Evolutionary conservation across 768 basidiomycete species (phyloP).

Genomic region (Leccinum rimulosum): DNA sequence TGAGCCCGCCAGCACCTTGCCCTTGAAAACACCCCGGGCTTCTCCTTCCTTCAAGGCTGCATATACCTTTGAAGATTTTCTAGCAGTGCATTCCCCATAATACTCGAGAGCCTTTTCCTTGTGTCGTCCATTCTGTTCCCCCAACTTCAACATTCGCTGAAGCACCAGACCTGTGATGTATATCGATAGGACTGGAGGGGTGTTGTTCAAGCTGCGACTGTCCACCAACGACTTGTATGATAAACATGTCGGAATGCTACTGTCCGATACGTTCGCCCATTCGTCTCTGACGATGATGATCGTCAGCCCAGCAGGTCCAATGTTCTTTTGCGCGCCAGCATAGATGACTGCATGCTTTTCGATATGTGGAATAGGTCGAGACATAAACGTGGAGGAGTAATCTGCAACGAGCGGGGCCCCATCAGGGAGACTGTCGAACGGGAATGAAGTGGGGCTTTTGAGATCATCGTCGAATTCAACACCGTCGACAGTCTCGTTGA

Average conservation of each 20-base stretch:
- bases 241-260: slow-evolving; percentile 77
- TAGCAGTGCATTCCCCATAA: slow-evolving; percentile 62
- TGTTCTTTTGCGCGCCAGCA: slow-evolving; percentile 97
- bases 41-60: slow-evolving; percentile 67
- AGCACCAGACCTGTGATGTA: slow-evolving; percentile 90
- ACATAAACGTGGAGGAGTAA: slow-evolving; percentile 97
- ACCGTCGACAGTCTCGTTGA: slow-evolving; percentile 98
- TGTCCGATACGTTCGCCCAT: slow-evolving; percentile 64
- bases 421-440: slow-evolving; percentile 69
- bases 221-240: slow-evolving; percentile 83
- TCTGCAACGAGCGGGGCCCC: slow-evolving; percentile 84
- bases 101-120: slow-evolving; percentile 62
- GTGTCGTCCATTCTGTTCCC: slow-evolving; percentile 12
- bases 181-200: slow-evolving; percentile 87
- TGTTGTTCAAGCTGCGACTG: slow-evolving; percentile 81
- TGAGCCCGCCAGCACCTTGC: slow-evolving; percentile 70
- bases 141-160: slow-evolving; percentile 51
- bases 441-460: slow-evolving; percentile 66
- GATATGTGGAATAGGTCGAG: slow-evolving; percentile 83
- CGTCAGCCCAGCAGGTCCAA: slow-evolving; percentile 91
- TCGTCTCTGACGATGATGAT: slow-evolving; percentile 94
- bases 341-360: slow-evolving; percentile 92
- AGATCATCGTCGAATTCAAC: slow-evolving; percentile 74
- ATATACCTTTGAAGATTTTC: slow-evolving; percentile 81
- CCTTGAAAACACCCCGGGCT: slow-evolving; percentile 61